A percentile compares a stretch with the other conserved stretches of the same genome.
These are phyloP conservation scores for Scleroderma citrinum DNA, from an alignment of 768 basidiomycete genomes.

Conservation along the genomic window DNA sequence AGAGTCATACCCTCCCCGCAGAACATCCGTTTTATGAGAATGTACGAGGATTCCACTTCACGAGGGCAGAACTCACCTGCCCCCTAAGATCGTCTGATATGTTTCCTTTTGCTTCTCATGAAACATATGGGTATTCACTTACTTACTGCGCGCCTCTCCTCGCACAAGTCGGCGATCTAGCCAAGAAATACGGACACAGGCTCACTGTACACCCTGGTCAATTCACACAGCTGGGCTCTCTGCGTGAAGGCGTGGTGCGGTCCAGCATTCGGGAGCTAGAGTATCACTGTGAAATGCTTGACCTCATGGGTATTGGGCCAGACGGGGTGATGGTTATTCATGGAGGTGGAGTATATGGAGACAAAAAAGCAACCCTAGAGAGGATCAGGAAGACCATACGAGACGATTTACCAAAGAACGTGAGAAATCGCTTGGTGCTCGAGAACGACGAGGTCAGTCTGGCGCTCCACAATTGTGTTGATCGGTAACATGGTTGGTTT, in stretches of 20 bases:
- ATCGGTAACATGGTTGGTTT: neutral
- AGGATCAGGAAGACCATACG: conserved; percentile 70
- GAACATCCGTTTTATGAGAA: conserved; percentile 80
- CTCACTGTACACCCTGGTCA: conserved; percentile 89
- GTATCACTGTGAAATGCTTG: conserved; percentile 87
- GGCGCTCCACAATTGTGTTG: neutral
- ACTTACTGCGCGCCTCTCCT: conserved; percentile 60
- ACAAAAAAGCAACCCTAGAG: conserved; percentile 64
- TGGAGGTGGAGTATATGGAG: conserved; percentile 78
- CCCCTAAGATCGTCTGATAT: conserved; percentile 67
- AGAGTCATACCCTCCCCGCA: conserved; percentile 12
- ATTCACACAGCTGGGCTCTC: conserved; percentile 78
- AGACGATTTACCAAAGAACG: conserved; percentile 50
- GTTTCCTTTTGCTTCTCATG: conserved; percentile 90
- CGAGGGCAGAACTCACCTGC: neutral
- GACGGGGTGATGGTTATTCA: conserved; percentile 90
- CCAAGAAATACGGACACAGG: conserved; percentile 66
- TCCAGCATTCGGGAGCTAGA: conserved; percentile 74
- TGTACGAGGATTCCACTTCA: conserved; percentile 29
- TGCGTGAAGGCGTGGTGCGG: conserved; percentile 65
- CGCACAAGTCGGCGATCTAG: conserved; percentile 55
- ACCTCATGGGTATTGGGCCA: conserved; percentile 72
- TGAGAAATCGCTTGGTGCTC: conserved; percentile 73
- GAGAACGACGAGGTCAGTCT: conserved; percentile 85
- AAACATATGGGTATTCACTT: conserved; percentile 72